These are phyloP conservation scores for Xylaria intraflava DNA, from an alignment of 495 filamentous ascomycete species.

Conservation along the genomic window DNA sequence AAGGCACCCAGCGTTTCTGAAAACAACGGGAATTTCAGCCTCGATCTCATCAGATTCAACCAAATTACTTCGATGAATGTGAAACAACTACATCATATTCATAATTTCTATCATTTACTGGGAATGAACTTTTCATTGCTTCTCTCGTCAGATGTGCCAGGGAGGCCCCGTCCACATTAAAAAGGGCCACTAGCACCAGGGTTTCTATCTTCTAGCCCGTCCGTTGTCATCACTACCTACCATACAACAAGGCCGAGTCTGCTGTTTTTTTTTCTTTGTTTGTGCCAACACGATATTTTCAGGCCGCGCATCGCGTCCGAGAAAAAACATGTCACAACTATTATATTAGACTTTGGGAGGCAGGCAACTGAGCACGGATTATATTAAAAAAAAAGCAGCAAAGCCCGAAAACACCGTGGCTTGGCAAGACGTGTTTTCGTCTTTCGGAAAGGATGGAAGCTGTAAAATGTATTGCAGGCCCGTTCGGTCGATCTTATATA, in stretches of 20 bases:
- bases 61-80: no score
- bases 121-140: neutral
- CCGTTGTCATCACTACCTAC: neutral
- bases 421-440: neutral
- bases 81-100: no score
- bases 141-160: neutral
- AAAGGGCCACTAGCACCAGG: no score
- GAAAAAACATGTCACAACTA: neutral
- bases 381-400: neutral
- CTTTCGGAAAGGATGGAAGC: no score
- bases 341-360: neutral
- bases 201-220: no score
- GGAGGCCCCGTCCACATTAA: neutral
- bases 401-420: neutral
- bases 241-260: neutral
- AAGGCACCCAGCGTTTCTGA: conserved; percentile 2
- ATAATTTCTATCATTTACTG: neutral
- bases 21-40: neutral
- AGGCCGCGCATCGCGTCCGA: neutral
- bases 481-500: no score
- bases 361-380: neutral
- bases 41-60: no score
- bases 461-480: no score
- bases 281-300: neutral
- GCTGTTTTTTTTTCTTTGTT: neutral